These are phyloP conservation scores for Tolypocladium capitatum DNA, from an alignment of 2,329 filamentous ascomycete genomes.

Conservation along the genomic window DNA sequence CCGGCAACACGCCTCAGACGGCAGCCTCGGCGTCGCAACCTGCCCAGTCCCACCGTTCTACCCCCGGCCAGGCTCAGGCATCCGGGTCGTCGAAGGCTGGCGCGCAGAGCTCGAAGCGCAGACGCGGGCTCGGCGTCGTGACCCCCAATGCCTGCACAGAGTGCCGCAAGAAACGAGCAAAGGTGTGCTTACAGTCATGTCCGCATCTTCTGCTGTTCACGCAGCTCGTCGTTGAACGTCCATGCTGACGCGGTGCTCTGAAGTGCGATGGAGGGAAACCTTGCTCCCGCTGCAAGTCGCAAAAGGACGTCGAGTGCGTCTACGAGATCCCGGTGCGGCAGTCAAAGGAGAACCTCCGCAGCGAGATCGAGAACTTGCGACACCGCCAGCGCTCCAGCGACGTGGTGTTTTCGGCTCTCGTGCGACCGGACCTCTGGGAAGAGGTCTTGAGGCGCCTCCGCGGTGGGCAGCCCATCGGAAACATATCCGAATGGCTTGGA, in stretches of 20 bases:
- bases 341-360: slow-evolving; percentile 47
- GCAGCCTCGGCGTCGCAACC: slow-evolving; percentile 11
- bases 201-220: background rate
- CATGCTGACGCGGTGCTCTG: background rate
- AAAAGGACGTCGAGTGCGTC: slow-evolving; percentile 42
- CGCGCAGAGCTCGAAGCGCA: slow-evolving; percentile 30
- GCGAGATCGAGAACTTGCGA: slow-evolving; percentile 44
- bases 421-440: slow-evolving; percentile 36
- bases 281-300: slow-evolving; percentile 40
- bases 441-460: slow-evolving; percentile 41
- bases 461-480: slow-evolving; percentile 38
- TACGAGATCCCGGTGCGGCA: slow-evolving; percentile 52
- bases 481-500: slow-evolving; percentile 41
- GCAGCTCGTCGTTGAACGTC: background rate
- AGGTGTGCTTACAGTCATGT: slow-evolving; percentile 25
- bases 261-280: slow-evolving; percentile 47
- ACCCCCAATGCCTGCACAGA: slow-evolving; percentile 49
- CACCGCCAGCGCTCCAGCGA: slow-evolving; percentile 41
- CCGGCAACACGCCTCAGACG: slow-evolving; percentile 21
- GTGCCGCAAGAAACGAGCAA: slow-evolving; percentile 48
- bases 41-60: slow-evolving; percentile 2
- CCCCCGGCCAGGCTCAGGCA: slow-evolving; percentile 6
- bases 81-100: slow-evolving; percentile 13
- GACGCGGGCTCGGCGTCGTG: slow-evolving; percentile 41
- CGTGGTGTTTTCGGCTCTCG: slow-evolving; percentile 40